Base-by-base conservation (phyloP, 1,139 yeast genomes). In the Diutina mesorugosa region DNA sequence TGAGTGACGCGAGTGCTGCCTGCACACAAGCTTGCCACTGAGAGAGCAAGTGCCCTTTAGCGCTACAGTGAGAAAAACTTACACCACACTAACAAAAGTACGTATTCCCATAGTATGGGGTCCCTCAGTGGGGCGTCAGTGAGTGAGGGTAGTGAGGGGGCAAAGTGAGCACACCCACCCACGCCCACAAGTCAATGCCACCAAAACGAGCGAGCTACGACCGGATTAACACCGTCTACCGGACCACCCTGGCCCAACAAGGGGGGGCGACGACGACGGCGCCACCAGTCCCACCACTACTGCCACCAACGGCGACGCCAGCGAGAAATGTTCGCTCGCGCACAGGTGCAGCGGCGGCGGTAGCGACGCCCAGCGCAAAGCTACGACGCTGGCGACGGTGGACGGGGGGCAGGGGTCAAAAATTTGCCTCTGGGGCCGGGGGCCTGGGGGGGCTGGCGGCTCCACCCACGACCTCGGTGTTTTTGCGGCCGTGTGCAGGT, bases 31-130 rank as follows among this genome's bases (percentile, higher is more conserved):
- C 8, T 47, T 21, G 30, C 30, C 30, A 47, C 30, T 21, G 30
- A 28, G 26, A 21, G 26, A 47, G 30, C 28, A 47, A 21, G 30
- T 21, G 50, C 50, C 30, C 6, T 8, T 35, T 9, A 35, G 51
- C 51, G 32, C 51, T 28, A 29, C 38, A 14, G 21, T 14, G 35
- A 28, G 35, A 47, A 47, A 47, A 47, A 47, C 28, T 16, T 47
- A 12, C 38, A 47, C 51, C 51, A 47, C 35, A 47, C 51, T 47
- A 47, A 47, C 51, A 47, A 28, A 47, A 47, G 51, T 47, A 47
- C 38, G 51, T 47, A 47, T 47, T 47, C 38, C 51, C 18, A 21
- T 28, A 21, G 51, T 47, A 47, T 47, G 51, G 51, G 21, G 38
- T 16, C 21, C 51, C 35, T 47, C 47, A 45, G 26, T 45, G 26